Base-by-base conservation (phyloP, 768 basidiomycete species). In the Cystofilobasidium ferigula region DNA sequence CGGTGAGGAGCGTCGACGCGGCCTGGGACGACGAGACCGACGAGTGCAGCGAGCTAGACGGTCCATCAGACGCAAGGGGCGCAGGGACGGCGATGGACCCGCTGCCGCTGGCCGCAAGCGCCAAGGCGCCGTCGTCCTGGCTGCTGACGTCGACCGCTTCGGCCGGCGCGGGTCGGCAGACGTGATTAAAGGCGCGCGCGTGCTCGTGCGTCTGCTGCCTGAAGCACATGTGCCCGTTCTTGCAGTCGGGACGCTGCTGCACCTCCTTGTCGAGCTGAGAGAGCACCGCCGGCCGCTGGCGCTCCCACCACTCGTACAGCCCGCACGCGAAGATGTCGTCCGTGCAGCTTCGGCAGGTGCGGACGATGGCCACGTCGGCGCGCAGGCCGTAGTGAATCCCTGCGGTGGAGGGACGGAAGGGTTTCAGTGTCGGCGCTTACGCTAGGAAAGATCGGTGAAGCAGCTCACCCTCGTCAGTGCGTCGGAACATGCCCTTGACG, bases 231-330 rank as follows among this genome's bases (percentile, higher is more conserved):
- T 43, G 16, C 9, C 66, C 66, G 28, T 36, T 43, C 24, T 43
- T 47, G 53, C 66, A 68, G 40, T 68, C 56, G 7, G 53, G 54
- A 13, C 57, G 61, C 22, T n/a, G n/a, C n/a, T 38, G 54, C 22
- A 54, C 42, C 45, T 36, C 42, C 61, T 62, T 68, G 0, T 62
- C 61, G 26, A 68, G 61, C 38, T 62, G 35, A 26, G 54, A 36
- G 18, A 62, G n/a, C 5, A 68, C 57, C 4, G 51, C 38, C 26
- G 54, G 60, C 4, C 66, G 40, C 35, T 42, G 20, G n/a, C 66
- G 30, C 3, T 43, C 42, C 66, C 66, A 68, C 66, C 66, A 62
- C 45, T 68, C 66, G 42, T 68, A 62, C 32, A 68, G 22, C 13
- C 61, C 66, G 18, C 61, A 62, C 7, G 61, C 60, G 12, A 68